Base-by-base conservation (phyloP, 768 basidiomycete genomes). In the Mycena belliarum region DNA sequence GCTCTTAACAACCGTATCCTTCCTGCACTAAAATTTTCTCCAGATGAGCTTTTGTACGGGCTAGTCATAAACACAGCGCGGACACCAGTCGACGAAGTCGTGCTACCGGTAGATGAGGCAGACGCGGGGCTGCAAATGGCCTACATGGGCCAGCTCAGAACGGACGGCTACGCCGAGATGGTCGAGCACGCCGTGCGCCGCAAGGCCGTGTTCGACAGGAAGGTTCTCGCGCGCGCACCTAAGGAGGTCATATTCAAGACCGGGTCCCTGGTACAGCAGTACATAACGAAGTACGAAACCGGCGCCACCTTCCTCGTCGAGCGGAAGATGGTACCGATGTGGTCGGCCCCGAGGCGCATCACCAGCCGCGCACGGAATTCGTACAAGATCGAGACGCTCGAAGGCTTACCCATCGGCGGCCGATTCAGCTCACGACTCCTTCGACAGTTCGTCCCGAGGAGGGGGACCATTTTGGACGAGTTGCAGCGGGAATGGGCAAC, bases 241-340 rank as follows among this genome's bases (percentile, higher is more conserved):
- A 57, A 62, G 4, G 65, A 61, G 32, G 57, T 67, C 7, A 28
- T 56, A 18, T 72, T 71, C 51, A 24, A 53, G 4, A n/a, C n/a
- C 1, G 64, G 65, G 0, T 57, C 69, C 12, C 59, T 70, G 8
- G 63, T 68, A 14, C 68, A 73, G 35, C 15, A 25, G 23, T 49
- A 49, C 37, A 49, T 38, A 33, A 49, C 48, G 14, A n/a, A 49
- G 20, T 41, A 51, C 26, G 49, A 57, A 32, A 28, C 38, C 3
- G 49, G 49, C 18, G 49, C 41, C 23, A 63, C 62, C 4, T 47
- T 60, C 46, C 40, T 35, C 7, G 47, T 46, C 23, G 55, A 51
- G 16, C 40, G 51, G 21, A 73, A 73, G 35, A 52, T 71, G 20
- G 37, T 64, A n/a, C 67, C 69, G 6, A 65, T 61, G 33, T 72